Evolutionary conservation across 2,329 filamentous ascomycete genomes (phyloP).

Genomic region (Fusarium nanum): DNA sequence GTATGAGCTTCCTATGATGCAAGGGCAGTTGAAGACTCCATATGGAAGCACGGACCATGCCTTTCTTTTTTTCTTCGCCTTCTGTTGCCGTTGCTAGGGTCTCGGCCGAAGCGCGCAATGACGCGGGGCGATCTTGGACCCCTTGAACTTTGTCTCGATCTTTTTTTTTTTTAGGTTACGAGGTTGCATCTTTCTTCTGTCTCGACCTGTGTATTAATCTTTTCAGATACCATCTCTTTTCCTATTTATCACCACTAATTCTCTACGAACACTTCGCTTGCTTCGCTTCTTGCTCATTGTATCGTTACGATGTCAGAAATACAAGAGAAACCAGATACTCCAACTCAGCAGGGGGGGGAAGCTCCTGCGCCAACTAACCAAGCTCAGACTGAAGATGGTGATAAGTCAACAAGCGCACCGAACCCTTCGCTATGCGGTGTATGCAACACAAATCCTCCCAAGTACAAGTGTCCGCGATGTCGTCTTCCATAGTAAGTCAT

Average conservation of each 20-base stretch:
- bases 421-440: conserved; percentile 59
- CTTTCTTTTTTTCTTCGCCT: background rate
- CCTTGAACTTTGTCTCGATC: conserved; percentile 10
- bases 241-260: background rate
- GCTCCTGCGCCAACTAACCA: background rate
- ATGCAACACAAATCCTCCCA: conserved; percentile 63
- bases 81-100: conserved; percentile 11
- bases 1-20: conserved; percentile 47
- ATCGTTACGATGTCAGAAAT: conserved; percentile 27
- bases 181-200: background rate
- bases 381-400: conserved; percentile 3
- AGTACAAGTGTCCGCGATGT: conserved; percentile 74
- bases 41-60: conserved; percentile 20
- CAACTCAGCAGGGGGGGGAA: conserved; percentile 5
- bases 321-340: conserved; percentile 7
- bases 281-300: background rate
- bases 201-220: background rate
- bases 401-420: conserved; percentile 8
- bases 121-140: conserved; percentile 33
- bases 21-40: conserved; percentile 31
- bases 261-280: background rate
- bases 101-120: conserved; percentile 26
- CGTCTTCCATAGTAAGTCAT: conserved; percentile 66
- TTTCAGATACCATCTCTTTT: background rate
- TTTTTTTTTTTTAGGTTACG: conserved; percentile 2